These are phyloP conservation scores for Beauveria sp. DNA, from an alignment of 2,329 filamentous ascomycete species.

Conservation along the genomic window DNA sequence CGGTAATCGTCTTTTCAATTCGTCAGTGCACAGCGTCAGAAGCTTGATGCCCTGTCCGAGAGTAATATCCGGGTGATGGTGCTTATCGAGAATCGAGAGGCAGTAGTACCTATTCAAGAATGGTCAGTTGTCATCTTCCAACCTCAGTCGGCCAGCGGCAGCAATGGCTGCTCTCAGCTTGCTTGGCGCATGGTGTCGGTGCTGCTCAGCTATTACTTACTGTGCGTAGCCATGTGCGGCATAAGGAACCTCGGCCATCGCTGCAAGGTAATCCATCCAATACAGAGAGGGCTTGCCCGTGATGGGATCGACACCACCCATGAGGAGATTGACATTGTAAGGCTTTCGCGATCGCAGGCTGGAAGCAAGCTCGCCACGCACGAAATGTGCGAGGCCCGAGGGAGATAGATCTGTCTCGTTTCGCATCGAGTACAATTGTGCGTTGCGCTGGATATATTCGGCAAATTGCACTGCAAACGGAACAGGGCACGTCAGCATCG, in stretches of 20 bases:
- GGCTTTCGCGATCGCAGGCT: constrained; percentile 87
- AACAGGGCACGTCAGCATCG: background rate
- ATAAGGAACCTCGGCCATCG: constrained; percentile 81
- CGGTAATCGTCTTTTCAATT: constrained; percentile 91
- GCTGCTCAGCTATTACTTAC: constrained; percentile 43
- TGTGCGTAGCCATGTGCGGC: constrained; percentile 97
- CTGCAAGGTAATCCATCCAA: constrained; percentile 96
- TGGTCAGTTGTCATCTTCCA: background rate
- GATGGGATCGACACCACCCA: constrained; percentile 89
- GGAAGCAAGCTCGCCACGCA: constrained; percentile 85
- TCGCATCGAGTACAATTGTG: constrained; percentile 97
- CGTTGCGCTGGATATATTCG: constrained; percentile 98
- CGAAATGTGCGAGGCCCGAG: constrained; percentile 82
- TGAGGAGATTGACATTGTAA: constrained; percentile 92
- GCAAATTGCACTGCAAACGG: constrained; percentile 78
- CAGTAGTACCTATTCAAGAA: constrained; percentile 75
- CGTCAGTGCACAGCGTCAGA: constrained; percentile 88
- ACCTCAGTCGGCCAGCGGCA: background rate
- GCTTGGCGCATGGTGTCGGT: background rate
- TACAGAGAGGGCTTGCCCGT: constrained; percentile 85
- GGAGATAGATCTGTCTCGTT: constrained; percentile 90
- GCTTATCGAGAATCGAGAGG: constrained; percentile 94
- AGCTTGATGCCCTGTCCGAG: constrained; percentile 88
- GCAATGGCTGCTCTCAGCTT: background rate
- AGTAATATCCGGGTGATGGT: constrained; percentile 90